Evolutionary conservation across 2,329 filamentous ascomycete species (phyloP).

Genomic region (Canariomyces notabilis): DNA sequence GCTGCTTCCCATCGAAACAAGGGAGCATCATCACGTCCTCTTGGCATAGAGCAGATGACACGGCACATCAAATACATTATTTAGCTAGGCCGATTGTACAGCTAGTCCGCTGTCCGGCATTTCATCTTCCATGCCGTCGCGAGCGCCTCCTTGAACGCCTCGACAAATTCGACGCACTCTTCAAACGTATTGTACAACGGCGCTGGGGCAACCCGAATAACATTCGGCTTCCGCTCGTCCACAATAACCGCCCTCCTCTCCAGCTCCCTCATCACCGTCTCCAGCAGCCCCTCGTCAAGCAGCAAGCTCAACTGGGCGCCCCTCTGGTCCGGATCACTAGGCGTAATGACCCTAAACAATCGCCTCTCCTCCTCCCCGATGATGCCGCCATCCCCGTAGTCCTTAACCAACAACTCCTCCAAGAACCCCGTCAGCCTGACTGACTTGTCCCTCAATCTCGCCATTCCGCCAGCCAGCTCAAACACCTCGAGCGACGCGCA

Average conservation of each 20-base stretch:
- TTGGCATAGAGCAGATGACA: background rate
- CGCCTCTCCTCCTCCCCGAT: slow-evolving; percentile 31
- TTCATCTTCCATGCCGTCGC: slow-evolving; percentile 9
- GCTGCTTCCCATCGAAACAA: no score
- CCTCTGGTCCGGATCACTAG: slow-evolving; percentile 55
- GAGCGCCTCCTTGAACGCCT: slow-evolving; percentile 31
- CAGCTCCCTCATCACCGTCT: slow-evolving; percentile 55
- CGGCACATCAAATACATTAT: background rate
- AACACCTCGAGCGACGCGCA: slow-evolving; percentile 68
- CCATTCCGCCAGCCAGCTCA: slow-evolving; percentile 56
- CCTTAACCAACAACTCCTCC: slow-evolving; percentile 46
- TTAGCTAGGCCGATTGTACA: background rate
- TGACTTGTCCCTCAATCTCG: slow-evolving; percentile 59
- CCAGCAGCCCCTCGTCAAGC: slow-evolving; percentile 56
- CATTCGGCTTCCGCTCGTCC: slow-evolving; percentile 70
- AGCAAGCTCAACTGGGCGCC: slow-evolving; percentile 69
- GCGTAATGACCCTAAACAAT: slow-evolving; percentile 59
- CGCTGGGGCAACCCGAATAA: slow-evolving; percentile 68
- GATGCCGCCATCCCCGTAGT: slow-evolving; percentile 21
- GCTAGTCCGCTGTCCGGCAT: background rate
- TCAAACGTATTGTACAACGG: slow-evolving; percentile 69
- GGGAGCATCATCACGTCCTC: no score
- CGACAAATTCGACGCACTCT: slow-evolving; percentile 58
- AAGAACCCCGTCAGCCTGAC: slow-evolving; percentile 63
- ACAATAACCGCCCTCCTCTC: slow-evolving; percentile 61